phyloP scores from a whole-genome alignment of 2,329 filamentous ascomycete species.

The Plectosphaerella plurivora region DNA sequence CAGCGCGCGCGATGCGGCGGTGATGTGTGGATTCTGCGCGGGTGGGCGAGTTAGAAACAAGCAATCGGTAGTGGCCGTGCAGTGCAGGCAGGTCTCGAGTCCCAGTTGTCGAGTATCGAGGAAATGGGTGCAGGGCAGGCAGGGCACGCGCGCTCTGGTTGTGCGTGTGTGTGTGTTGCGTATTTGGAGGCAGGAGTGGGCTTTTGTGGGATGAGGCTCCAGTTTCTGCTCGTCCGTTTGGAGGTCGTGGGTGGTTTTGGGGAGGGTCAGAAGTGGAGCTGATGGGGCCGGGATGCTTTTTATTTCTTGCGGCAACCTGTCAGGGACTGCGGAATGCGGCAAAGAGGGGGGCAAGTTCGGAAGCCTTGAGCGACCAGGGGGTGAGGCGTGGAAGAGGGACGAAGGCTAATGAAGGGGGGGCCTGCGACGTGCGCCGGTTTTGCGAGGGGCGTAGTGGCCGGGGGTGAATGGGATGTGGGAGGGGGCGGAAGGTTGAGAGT shows the following conservation, averaged over 20 bases:
- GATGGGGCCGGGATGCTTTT: slow-evolving; percentile 10
- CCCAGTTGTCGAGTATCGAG: slow-evolving; percentile 8
- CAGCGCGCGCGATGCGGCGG: not conserved
- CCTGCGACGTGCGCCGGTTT: no score
- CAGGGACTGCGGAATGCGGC: slow-evolving; percentile 3
- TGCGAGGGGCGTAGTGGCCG: no score
- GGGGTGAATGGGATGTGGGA: no score
- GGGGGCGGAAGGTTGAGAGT: no score
- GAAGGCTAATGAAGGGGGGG: not conserved
- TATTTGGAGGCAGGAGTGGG: slow-evolving; percentile 4
- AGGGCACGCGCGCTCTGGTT: slow-evolving; percentile 4
- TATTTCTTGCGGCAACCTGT: slow-evolving; percentile 4
- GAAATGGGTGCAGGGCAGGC: slow-evolving; percentile 5
- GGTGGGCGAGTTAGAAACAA: slow-evolving; percentile 3
- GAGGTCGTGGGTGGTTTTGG: slow-evolving; percentile 11
- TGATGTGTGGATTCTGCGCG: not conserved
- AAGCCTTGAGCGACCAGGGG: not conserved
- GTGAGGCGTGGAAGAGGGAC: not conserved
- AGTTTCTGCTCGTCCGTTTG: slow-evolving; percentile 14
- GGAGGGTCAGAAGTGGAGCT: slow-evolving; percentile 13
- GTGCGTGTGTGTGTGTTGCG: slow-evolving; percentile 11
- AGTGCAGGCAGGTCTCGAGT: slow-evolving; percentile 1
- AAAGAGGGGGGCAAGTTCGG: slow-evolving; percentile 5
- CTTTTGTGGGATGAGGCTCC: slow-evolving; percentile 15
- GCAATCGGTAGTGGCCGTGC: slow-evolving; percentile 1